Base-by-base conservation (phyloP, 2,329 filamentous ascomycete species). In the Scedosporium minutisporum region DNA sequence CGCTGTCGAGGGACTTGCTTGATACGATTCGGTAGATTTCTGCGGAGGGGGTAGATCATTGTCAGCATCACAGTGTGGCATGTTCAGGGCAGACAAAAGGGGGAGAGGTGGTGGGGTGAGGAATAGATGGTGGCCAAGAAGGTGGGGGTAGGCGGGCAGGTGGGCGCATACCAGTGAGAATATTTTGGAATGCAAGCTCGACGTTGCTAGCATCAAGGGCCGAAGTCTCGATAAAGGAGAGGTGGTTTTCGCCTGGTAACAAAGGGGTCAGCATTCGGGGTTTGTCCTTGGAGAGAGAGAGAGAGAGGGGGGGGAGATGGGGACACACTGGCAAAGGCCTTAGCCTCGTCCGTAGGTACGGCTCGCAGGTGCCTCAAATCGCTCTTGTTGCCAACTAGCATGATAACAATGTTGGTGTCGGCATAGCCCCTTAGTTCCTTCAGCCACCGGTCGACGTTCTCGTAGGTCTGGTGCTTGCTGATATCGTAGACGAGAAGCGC, bases 21-120 rank as follows among this genome's bases (percentile, higher is more conserved):
- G 93, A 97, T 67, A 99, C 95, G 71, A 99, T 99, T 73, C 93
- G 90, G 84, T 97, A 99, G 80, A 99, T 99, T 83, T 99, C 95
- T 96, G 74, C 58, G 64, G 44, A 61, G 59, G 41, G 46, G 9
- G 57, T 25, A 42, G 27, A 48, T 42, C 33, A 46, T 62, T 51
- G 62, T 68, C 58, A 67, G 65, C 46, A 61, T 25, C 21, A 55
- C 23, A 29, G 23, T 55, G 51, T 25, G 6, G 61, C 18, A 53
- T 46, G 58, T 67, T 51, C 65, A 64, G 57, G n/a, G 12, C 7
- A 42, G 57, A 51, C 23, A 42, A n/a, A 33, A 14, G n/a, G 16
- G n/a, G 44, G 21, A 2, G 41, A 6, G 16, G 33, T 23, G 7
- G 58, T 38, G 38, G 41, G 23, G 27, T 59, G 6, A 23, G 10